Evolutionary conservation across 768 basidiomycete genomes (phyloP).

Genomic region (Clavaria fumosa): DNA sequence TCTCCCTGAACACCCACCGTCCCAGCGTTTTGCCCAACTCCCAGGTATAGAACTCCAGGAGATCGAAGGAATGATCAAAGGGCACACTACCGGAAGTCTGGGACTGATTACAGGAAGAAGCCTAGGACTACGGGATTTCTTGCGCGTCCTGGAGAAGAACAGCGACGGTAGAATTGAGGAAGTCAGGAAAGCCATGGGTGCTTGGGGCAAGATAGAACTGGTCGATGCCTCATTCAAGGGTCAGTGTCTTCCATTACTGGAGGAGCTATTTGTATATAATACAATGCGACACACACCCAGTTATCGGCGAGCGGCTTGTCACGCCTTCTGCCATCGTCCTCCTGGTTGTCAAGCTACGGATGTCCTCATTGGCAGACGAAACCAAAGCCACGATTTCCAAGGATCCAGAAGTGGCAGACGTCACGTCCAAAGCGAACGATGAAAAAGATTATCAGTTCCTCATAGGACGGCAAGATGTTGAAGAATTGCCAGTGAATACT

Average conservation of each 20-base stretch:
- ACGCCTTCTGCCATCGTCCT: conserved; percentile 82
- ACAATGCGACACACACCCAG: no score
- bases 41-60: conserved; percentile 53
- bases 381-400: conserved; percentile 30
- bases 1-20: conserved; percentile 30
- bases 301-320: conserved; percentile 80
- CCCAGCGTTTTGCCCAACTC: conserved; percentile 50
- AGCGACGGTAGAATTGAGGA: conserved; percentile 33
- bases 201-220: conserved; percentile 65
- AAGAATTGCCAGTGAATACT: conserved; percentile 34
- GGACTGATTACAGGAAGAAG: no score
- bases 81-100: no score
- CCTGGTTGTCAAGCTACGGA: conserved; percentile 68
- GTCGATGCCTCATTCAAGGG: conserved; percentile 80
- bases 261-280: not conserved
- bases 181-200: conserved; percentile 47
- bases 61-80: conserved; percentile 23
- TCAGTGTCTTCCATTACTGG: conserved; percentile 17
- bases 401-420: no score
- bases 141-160: conserved; percentile 34
- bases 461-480: conserved; percentile 40
- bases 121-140: no score
- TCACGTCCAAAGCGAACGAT: conserved; percentile 36
- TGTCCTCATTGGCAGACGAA: conserved; percentile 38
- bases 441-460: conserved; percentile 63